Base-by-base conservation (phyloP, 2,329 filamentous ascomycete genomes). In the Talaromyces rugulosus region DNA sequence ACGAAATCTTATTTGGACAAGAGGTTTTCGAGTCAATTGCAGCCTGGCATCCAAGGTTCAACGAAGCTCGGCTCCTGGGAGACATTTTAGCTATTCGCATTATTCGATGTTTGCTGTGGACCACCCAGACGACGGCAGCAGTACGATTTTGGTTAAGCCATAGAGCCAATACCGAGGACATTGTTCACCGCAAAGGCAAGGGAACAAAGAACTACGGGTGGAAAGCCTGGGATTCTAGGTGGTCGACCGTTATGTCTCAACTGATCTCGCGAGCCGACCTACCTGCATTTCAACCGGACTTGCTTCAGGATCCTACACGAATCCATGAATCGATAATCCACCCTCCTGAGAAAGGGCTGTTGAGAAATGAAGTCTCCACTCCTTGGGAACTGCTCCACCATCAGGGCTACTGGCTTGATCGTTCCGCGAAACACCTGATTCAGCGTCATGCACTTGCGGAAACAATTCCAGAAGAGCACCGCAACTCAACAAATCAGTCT, bases 191-290 rank as follows among this genome's bases (percentile, higher is more conserved):
- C 18, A 87, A 89, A 67, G 93, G 92, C 4, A 91, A 91, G 68
- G 94, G 94, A 0, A 92, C 91, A 2, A 86, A 87, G 34, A 96
- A 91, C 66, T 98, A 98, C 73, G 91, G 92, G 5, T 98, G 93
- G 91, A 86, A 92, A 70, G 93, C 94, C 1, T 99, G 94, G 93
- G 90, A 96, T 77, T 87, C 91, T 47, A 85, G 90, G 61, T 89
- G 86, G 87, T 83, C 85, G 16, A 78, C 80, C 64, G 76, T 83
- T 31, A 87, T 89, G 83, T 85, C 83, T 4, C 78, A 89, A 64
- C 74, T 87, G 5, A 81, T 88, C 18, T 78, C 80, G 52, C 78
- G 81, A 57, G 81, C 83, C 28, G 78, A 82, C 18, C 68, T 86
- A 18, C 79, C 81, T 4, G 67, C 75, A 0, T 79, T 84, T 63